phyloP scores from a whole-genome alignment of 768 basidiomycete genomes.

The Leccinum variicolor region DNA sequence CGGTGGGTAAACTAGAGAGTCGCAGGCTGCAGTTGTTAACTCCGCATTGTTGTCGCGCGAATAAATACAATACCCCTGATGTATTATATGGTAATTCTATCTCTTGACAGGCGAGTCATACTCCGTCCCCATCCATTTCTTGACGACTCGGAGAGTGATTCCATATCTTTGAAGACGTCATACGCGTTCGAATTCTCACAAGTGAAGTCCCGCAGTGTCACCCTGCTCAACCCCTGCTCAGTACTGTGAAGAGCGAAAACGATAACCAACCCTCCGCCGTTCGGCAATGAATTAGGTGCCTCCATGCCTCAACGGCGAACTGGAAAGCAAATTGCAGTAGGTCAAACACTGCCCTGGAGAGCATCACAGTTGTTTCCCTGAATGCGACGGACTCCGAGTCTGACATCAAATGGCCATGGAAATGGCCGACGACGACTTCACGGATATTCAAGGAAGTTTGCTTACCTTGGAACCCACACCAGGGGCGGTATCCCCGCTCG shows the following conservation, averaged over 20 bases:
- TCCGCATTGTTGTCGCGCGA: too few species aligned
- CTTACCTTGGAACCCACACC: neutral
- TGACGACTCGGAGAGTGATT: neutral
- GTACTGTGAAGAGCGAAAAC: neutral
- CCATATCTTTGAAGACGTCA: neutral
- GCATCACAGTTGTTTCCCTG: slow-evolving; percentile 51
- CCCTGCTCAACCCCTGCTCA: neutral
- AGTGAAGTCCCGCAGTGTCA: neutral
- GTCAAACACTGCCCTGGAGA: slow-evolving; percentile 38
- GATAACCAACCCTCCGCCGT: neutral
- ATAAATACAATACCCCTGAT: too few species aligned
- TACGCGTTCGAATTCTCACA: neutral
- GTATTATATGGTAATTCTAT: too few species aligned
- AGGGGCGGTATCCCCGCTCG: neutral
- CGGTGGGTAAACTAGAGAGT: neutral
- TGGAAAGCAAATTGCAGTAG: neutral
- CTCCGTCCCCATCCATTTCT: neutral
- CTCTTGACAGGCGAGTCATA: too few species aligned
- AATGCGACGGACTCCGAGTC: neutral
- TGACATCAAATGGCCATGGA: neutral
- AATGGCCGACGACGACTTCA: neutral
- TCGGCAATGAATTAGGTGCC: neutral
- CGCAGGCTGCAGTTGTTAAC: too few species aligned
- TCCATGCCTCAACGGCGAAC: neutral
- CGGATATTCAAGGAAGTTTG: neutral